These are phyloP conservation scores for Scytalidium sp. DNA, from an alignment of 2,329 filamentous ascomycete genomes.

Conservation along the genomic window DNA sequence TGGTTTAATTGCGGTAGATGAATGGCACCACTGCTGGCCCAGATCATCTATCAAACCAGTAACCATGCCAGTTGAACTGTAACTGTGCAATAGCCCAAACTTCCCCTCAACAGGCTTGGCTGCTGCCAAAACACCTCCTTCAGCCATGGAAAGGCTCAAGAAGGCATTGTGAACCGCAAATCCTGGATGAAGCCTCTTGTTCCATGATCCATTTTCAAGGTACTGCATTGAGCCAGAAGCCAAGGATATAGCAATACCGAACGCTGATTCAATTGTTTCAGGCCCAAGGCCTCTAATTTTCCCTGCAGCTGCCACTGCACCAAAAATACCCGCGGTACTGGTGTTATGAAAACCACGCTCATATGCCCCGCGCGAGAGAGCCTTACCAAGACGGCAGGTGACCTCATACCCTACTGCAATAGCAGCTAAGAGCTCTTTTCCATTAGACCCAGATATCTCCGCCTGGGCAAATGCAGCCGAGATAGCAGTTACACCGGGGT, in stretches of 20 bases:
- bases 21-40: background rate
- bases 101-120: background rate
- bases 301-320: background rate
- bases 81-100: background rate
- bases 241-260: background rate
- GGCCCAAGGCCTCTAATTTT: background rate
- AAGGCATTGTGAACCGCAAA: background rate
- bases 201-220: background rate
- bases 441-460: slow-evolving; percentile 4
- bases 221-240: background rate
- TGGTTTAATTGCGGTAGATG: background rate
- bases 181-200: background rate
- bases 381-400: background rate
- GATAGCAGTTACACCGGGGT: slow-evolving; percentile 37
- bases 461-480: slow-evolving; percentile 29
- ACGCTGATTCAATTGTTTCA: background rate
- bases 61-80: background rate
- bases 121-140: background rate
- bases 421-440: background rate
- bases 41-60: background rate
- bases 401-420: background rate
- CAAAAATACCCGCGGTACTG: background rate
- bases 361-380: background rate
- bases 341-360: background rate
- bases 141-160: background rate